These are phyloP conservation scores for Globisporangium abappressorium DNA, from an alignment of 352 stramenopile species.

Conservation along the genomic window DNA sequence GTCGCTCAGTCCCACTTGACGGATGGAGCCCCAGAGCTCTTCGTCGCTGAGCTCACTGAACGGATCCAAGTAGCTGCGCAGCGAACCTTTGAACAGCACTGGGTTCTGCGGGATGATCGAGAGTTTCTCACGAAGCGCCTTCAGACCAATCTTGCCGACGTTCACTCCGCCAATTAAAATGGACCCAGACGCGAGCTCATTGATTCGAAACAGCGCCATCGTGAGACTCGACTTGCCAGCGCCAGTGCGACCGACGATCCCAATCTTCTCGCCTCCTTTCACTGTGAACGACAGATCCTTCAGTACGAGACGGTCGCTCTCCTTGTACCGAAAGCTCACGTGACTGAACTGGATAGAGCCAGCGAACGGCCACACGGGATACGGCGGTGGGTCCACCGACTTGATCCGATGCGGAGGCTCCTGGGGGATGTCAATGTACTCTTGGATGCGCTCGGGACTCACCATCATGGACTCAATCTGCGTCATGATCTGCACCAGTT, in stretches of 20 bases:
- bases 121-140: constrained; percentile 64
- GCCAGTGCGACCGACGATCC: constrained; percentile 51
- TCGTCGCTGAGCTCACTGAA: constrained; percentile 73
- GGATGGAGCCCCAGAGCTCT: constrained; percentile 33
- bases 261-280: constrained; percentile 63
- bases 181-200: constrained; percentile 63
- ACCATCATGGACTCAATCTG: constrained; percentile 59
- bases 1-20: constrained; percentile 38
- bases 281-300: constrained; percentile 25
- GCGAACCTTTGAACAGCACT: constrained; percentile 84
- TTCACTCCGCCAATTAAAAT: constrained; percentile 88
- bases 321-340: constrained; percentile 88
- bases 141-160: constrained; percentile 60
- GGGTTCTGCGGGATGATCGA: constrained; percentile 91
- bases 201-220: neutral
- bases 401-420: constrained; percentile 16
- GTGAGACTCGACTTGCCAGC: neutral
- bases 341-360: constrained; percentile 81
- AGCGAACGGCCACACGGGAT: constrained; percentile 65
- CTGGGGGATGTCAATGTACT: constrained; percentile 54
- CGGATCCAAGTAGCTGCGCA: constrained; percentile 89
- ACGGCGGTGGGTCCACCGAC: constrained; percentile 29
- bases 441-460: constrained; percentile 75
- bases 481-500: constrained; percentile 25
- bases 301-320: constrained; percentile 50